Conservation (phyloP, 345 rosid genomes). For the Cardiospermum halicacabum region DNA sequence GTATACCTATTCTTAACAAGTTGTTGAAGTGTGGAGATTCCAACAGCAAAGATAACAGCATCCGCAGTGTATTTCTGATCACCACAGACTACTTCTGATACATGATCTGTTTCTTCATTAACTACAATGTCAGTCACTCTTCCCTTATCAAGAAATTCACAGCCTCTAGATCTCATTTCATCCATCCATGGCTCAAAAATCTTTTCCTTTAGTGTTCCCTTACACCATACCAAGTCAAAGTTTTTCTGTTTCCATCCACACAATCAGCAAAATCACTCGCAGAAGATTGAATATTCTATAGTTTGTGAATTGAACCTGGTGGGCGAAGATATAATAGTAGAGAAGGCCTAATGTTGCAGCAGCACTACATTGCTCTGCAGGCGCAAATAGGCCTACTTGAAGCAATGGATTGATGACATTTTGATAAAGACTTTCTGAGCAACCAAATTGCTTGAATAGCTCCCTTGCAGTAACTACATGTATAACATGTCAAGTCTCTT, state of each 20-base stretch:
- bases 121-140: conserved; percentile 31
- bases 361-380: conserved; percentile 60
- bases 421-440: conserved; percentile 47
- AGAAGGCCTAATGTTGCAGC: conserved; percentile 56
- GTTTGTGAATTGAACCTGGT: conserved; percentile 37
- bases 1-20: conserved; percentile 44
- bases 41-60: conserved; percentile 53
- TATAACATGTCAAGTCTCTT: conserved; percentile 35
- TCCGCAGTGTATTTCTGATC: conserved; percentile 32
- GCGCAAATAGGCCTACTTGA: conserved; percentile 63
- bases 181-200: conserved; percentile 54
- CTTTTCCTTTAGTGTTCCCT: conserved; percentile 36
- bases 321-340: conserved; percentile 41
- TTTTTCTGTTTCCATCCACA: conserved; percentile 35
- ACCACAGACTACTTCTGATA: conserved; percentile 45
- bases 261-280: not conserved
- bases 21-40: conserved; percentile 46
- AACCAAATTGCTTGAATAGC: conserved; percentile 56
- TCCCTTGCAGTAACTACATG: conserved; percentile 63
- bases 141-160: conserved; percentile 31
- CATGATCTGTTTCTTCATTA: conserved; percentile 40
- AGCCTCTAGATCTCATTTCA: conserved; percentile 34
- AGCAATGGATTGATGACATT: conserved; percentile 44
- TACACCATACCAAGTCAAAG: conserved; percentile 44
- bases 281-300: not conserved